phyloP scores from a whole-genome alignment of 345 rosid genomes.

The Erodium maritimum region DNA sequence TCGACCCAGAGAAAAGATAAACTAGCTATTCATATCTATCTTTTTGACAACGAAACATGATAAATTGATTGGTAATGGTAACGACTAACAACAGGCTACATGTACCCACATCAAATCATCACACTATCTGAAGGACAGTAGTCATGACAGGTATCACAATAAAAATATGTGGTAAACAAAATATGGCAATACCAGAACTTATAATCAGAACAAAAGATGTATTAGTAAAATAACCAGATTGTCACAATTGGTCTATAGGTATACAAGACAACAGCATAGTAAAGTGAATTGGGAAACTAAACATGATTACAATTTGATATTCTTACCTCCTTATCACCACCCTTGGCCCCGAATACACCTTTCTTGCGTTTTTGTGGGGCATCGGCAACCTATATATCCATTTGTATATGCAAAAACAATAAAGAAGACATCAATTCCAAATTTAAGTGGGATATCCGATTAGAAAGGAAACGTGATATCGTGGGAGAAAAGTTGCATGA shows the following conservation, averaged over 20 bases:
- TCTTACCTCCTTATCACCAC: constrained; percentile 95
- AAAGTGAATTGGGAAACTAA: not conserved
- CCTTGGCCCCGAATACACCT: constrained; percentile 90
- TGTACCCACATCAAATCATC: no score
- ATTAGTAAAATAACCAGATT: not conserved
- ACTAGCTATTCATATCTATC: no score
- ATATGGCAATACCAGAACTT: no score
- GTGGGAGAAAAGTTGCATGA: not conserved
- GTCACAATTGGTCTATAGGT: not conserved
- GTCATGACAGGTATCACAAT: no score
- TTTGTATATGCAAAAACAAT: not conserved
- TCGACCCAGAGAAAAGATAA: no score
- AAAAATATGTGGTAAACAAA: no score
- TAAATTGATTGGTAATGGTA: no score
- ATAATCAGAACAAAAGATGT: no score
- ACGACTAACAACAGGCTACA: no score
- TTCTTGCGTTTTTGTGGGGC: constrained; percentile 79
- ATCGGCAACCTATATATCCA: constrained; percentile 64
- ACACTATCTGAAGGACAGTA: no score
- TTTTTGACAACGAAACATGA: no score
- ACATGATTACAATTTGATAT: not conserved
- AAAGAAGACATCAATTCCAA: not conserved
- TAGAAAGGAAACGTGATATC: not conserved
- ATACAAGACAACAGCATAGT: not conserved
- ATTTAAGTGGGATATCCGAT: not conserved